A percentile compares a stretch with the other conserved stretches of the same genome.
These are phyloP conservation scores for Chaetomium sp. DNA, from an alignment of 2,329 filamentous ascomycete genomes.

Conservation along the genomic window DNA sequence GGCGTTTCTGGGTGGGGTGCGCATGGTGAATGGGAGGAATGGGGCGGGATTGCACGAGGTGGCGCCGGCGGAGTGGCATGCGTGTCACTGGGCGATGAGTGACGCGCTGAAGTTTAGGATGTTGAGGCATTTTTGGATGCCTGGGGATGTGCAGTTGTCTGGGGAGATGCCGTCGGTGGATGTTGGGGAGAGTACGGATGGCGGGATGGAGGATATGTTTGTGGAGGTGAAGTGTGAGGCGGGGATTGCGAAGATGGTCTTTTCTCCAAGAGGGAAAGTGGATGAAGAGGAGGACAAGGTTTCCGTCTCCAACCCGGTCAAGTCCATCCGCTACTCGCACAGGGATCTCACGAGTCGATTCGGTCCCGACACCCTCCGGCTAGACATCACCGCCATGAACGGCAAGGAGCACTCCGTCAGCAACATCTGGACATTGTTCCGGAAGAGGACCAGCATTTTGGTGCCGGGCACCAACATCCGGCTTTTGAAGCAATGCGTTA, in stretches of 20 bases:
- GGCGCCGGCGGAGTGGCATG: slow-evolving; percentile 44
- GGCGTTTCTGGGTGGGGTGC: slow-evolving; percentile 42
- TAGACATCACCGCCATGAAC: slow-evolving; percentile 45
- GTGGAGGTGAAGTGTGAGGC: slow-evolving; percentile 34
- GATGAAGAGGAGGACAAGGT: background rate
- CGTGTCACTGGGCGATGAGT: slow-evolving; percentile 69
- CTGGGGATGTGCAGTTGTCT: slow-evolving; percentile 54
- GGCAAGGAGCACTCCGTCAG: slow-evolving; percentile 41
- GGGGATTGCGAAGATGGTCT: slow-evolving; percentile 29
- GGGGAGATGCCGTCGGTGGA: slow-evolving; percentile 6
- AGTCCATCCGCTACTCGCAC: background rate
- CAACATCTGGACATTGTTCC: slow-evolving; percentile 42
- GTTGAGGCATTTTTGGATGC: slow-evolving; percentile 68
- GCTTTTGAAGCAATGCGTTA: slow-evolving; percentile 44
- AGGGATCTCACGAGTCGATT: slow-evolving; percentile 40
- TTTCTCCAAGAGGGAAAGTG: slow-evolving; percentile 23
- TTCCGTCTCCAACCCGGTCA: background rate
- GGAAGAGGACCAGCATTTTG: slow-evolving; percentile 39
- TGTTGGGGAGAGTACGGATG: slow-evolving; percentile 9
- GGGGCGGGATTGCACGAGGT: background rate
- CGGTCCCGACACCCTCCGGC: slow-evolving; percentile 36
- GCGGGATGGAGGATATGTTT: slow-evolving; percentile 30
- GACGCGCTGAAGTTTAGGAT: slow-evolving; percentile 69
- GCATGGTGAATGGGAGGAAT: slow-evolving; percentile 27
- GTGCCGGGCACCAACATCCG: slow-evolving; percentile 45